These are phyloP conservation scores for Elsinoe perseae DNA, from an alignment of 2,329 filamentous ascomycete species.

Conservation along the genomic window DNA sequence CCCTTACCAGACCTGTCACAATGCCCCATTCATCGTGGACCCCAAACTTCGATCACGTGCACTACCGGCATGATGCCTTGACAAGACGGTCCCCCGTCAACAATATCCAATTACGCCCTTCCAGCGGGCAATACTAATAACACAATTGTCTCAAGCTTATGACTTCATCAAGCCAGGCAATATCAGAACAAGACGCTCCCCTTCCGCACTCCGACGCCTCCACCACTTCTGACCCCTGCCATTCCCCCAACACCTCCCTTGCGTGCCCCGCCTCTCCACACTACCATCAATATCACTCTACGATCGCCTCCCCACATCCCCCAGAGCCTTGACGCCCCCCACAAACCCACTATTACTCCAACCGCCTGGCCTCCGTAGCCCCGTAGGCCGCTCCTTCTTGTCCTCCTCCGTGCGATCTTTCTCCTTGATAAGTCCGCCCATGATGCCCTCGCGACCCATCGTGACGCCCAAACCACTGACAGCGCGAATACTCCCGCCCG, in stretches of 20 bases:
- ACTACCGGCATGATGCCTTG: too few species aligned
- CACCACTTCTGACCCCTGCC: not conserved
- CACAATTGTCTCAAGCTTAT: not conserved
- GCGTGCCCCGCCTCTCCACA: not conserved
- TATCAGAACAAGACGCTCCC: not conserved
- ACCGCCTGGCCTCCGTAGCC: slow-evolving; percentile 10
- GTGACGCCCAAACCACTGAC: not conserved
- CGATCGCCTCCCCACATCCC: slow-evolving; percentile 11
- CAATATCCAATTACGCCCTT: slow-evolving; percentile 11
- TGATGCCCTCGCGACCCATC: not conserved
- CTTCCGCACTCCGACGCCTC: not conserved
- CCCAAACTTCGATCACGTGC: too few species aligned
- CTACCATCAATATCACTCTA: not conserved
- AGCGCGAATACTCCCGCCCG: not conserved
- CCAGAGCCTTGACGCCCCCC: slow-evolving; percentile 8
- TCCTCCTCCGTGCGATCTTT: not conserved
- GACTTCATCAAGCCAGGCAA: not conserved
- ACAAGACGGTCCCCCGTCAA: not conserved
- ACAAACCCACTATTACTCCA: slow-evolving; percentile 16
- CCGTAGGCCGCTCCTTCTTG: not conserved
- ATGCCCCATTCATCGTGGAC: too few species aligned
- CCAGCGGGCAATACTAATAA: slow-evolving; percentile 10
- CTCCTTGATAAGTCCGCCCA: not conserved
- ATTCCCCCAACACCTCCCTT: not conserved
- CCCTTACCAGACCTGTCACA: too few species aligned